These are phyloP conservation scores for Candida anutae DNA, from an alignment of 1,139 yeast species.

Conservation along the genomic window DNA sequence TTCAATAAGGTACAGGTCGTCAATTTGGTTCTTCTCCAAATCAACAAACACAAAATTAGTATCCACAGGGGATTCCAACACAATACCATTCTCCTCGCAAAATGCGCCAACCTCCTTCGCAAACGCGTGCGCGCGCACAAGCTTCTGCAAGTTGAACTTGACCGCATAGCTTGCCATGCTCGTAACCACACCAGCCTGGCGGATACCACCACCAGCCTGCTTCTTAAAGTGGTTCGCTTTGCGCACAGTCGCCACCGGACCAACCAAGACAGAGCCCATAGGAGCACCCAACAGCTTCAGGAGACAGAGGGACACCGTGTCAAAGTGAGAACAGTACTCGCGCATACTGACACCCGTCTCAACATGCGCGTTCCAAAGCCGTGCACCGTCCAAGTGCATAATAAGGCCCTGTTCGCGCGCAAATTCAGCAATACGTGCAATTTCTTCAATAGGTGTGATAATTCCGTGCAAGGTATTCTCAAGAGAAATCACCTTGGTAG, in stretches of 20 bases:
- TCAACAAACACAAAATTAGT: conserved; percentile 39
- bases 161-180: conserved; percentile 36
- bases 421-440: conserved; percentile 28
- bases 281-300: conserved; percentile 43
- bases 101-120: conserved; percentile 63
- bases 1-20: conserved; percentile 45
- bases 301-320: conserved; percentile 38
- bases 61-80: conserved; percentile 31
- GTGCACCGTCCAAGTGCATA: conserved; percentile 40
- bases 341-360: conserved; percentile 31
- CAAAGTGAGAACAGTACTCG: conserved; percentile 34
- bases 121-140: conserved; percentile 50
- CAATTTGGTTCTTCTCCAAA: conserved; percentile 24
- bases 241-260: conserved; percentile 21
- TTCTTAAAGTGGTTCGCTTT: conserved; percentile 42
- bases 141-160: conserved; percentile 28
- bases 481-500: conserved; percentile 39
- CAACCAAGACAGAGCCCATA: conserved; percentile 37
- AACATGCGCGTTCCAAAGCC: conserved; percentile 40
- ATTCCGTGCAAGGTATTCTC: conserved; percentile 43
- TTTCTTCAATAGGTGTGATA: conserved; percentile 36
- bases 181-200: conserved; percentile 38
- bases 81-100: conserved; percentile 42
- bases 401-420: conserved; percentile 26
- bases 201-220: conserved; percentile 42